phyloP scores from a whole-genome alignment of 2,329 filamentous ascomycete species.

The Cladophialophora exuberans region DNA sequence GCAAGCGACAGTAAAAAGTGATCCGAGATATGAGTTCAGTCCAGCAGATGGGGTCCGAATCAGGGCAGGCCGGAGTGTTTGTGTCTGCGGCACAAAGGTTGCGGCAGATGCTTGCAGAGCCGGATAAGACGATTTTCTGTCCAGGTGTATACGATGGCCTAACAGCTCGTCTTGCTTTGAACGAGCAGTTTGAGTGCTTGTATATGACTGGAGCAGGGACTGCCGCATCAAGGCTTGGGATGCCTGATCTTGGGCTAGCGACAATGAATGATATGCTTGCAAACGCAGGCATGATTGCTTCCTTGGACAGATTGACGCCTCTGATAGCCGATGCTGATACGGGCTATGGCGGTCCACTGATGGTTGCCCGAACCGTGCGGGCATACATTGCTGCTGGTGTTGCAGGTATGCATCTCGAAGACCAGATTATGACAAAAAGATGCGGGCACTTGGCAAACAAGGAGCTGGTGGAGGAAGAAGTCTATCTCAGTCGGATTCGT shows the following conservation, averaged over 20 bases:
- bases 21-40: no score
- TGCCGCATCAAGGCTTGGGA: conserved; percentile 51
- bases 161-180: conserved; percentile 61
- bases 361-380: conserved; percentile 54
- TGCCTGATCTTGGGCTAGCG: conserved; percentile 56
- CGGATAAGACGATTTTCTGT: conserved; percentile 4
- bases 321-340: conserved; percentile 59
- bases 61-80: no score
- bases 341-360: conserved; percentile 54
- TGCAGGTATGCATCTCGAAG: conserved; percentile 61
- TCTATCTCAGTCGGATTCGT: conserved; percentile 42
- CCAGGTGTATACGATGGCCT: conserved; percentile 70
- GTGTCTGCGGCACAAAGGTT: not conserved
- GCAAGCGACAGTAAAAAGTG: no score
- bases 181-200: conserved; percentile 63
- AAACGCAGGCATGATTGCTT: conserved; percentile 58
- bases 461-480: conserved; percentile 41
- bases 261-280: conserved; percentile 57
- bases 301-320: conserved; percentile 51
- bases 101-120: not conserved
- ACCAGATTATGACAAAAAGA: conserved; percentile 46
- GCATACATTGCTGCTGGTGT: conserved; percentile 57
- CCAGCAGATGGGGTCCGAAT: no score
- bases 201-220: conserved; percentile 67
- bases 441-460: conserved; percentile 47